Evolutionary conservation across 306 rosid species (phyloP).

Genomic region (Corylus americana): DNA sequence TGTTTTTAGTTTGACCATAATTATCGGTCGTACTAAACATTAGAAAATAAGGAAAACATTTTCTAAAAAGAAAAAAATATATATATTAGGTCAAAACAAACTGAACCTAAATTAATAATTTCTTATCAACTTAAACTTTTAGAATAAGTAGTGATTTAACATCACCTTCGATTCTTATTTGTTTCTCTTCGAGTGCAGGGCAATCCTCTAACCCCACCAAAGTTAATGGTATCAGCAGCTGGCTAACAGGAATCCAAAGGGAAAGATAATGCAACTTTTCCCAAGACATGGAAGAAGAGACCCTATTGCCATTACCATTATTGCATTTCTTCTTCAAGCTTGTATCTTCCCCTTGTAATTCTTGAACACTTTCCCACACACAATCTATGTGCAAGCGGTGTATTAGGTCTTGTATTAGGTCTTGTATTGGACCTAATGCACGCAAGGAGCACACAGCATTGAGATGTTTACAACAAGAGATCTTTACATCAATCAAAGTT

Average conservation of each 20-base stretch:
- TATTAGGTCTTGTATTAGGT: not conserved
- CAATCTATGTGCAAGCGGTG: constrained; percentile 18
- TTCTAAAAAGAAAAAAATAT: too few relatives aligned
- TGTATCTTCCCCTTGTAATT: not conserved
- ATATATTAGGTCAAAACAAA: too few relatives aligned
- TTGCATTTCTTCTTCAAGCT: constrained; percentile 4
- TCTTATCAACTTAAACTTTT: too few relatives aligned
- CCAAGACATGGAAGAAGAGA: not conserved
- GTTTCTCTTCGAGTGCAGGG: constrained; percentile 2
- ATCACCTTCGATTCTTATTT: not conserved
- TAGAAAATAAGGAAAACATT: too few relatives aligned
- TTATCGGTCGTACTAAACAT: too few relatives aligned
- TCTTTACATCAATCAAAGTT: constrained; percentile 12
- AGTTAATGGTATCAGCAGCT: not conserved
- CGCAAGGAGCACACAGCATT: not conserved
- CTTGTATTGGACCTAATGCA: constrained; percentile 7
- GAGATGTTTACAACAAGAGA: constrained; percentile 6
- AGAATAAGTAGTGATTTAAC: too few relatives aligned
- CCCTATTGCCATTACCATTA: not conserved
- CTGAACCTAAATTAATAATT: too few relatives aligned
- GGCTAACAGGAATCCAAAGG: constrained; percentile 1
- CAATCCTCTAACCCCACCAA: constrained; percentile 10
- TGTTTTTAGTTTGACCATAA: too few relatives aligned
- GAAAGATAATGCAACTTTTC: not conserved
- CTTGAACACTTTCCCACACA: not conserved